Percentiles rank a stretch among this genome's conserved stretches.
These are phyloP conservation scores for Pichia exigua DNA, from an alignment of 805 yeast species.

Conservation along the genomic window DNA sequence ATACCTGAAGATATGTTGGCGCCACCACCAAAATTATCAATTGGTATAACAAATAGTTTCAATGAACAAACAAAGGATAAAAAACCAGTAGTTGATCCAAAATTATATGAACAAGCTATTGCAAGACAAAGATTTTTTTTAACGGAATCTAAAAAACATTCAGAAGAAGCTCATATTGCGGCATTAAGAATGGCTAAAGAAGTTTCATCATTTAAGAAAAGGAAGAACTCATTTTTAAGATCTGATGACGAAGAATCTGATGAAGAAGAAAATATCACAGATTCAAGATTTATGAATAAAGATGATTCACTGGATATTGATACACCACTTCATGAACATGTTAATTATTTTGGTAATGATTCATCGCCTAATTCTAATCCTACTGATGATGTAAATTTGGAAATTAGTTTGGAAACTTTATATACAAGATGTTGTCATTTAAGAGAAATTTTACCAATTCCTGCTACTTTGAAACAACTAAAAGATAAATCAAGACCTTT, in stretches of 20 bases:
- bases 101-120: slow-evolving; percentile 47
- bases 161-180: slow-evolving; percentile 65
- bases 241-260: slow-evolving; percentile 20
- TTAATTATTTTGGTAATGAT: slow-evolving; percentile 26
- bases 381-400: slow-evolving; percentile 9
- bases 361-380: background rate
- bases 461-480: slow-evolving; percentile 45
- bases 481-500: slow-evolving; percentile 44
- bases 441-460: slow-evolving; percentile 42
- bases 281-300: slow-evolving; percentile 1
- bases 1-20: slow-evolving; percentile 62
- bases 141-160: slow-evolving; percentile 61
- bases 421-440: slow-evolving; percentile 45
- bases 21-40: slow-evolving; percentile 53
- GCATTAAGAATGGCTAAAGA: slow-evolving; percentile 66
- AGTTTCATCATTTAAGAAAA: slow-evolving; percentile 40
- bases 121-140: slow-evolving; percentile 48
- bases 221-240: slow-evolving; percentile 11
- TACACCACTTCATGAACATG: slow-evolving; percentile 51
- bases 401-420: slow-evolving; percentile 38
- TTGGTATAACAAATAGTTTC: slow-evolving; percentile 55
- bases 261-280: slow-evolving; percentile 6
- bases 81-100: slow-evolving; percentile 31
- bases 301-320: slow-evolving; percentile 45
- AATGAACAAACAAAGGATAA: slow-evolving; percentile 24